Evolutionary conservation across 1,284 basidiomycete species (phyloP), one percentile per base, ranked within the genome.

Genomic region (Marasmius oreades): DNA sequence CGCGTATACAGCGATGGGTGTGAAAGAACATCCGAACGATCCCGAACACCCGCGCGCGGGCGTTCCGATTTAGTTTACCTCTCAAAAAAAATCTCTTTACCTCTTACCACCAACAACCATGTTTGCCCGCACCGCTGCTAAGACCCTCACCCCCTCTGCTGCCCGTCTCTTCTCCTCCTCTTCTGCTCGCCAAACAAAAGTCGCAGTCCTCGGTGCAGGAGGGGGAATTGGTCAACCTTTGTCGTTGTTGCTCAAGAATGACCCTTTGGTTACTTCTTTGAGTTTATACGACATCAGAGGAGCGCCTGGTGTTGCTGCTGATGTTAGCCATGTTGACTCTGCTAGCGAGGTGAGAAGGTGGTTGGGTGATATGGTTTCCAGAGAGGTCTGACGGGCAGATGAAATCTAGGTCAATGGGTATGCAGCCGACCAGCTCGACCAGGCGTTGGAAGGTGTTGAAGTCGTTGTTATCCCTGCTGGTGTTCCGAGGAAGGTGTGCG

Each of bases 391-490:
- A 61, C 56, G 31, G 34, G 36, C 37, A 55, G 36, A 23, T 16
- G 43, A 59, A 62, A 50, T 61, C 46, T 60, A 92, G 89, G 90
- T 92, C 61, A 80, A 77, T 37, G 93, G 93, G 58, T 95, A 87
- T 70, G 78, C 88, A 61, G 85, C 88, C 53, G 90, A 92, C 73
- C 84, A 93, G 71, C 85, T 97, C 67, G 90, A 93, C 70, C 81
- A 87, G 65, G 93, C 94, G 22, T 82, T 97, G 58, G 84, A 91
- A 61, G 92, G 89, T 64, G 88, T 84, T 62, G 80, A 95, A 75
- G 88, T 99, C 62, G 89, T 99, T 64, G 90, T 99, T 65, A 97
- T 98, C 73, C 97, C 97, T 60, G 96, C 96, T 73, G 97, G 96
- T 84, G 93, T 95, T 58, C 93, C 93, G 62, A 82, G 93, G 70